These are phyloP conservation scores for Nelumbo lutea DNA, from an alignment of 164 flowering plant species.

Conservation along the genomic window DNA sequence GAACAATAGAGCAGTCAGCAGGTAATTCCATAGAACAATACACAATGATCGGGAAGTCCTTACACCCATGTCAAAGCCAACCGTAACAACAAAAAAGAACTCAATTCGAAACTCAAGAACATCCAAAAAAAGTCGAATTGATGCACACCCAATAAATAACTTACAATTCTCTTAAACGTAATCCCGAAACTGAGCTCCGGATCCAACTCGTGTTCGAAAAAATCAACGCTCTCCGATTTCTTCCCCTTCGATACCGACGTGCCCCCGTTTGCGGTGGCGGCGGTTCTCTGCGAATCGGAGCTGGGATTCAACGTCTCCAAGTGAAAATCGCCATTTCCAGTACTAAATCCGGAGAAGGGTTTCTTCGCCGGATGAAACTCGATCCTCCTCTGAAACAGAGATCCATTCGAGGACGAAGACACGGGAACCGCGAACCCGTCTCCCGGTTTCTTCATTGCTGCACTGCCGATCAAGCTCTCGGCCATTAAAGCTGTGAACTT, in stretches of 20 bases:
- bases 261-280: neutral
- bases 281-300: slow-evolving; percentile 11
- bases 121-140: neutral
- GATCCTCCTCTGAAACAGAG: slow-evolving; percentile 38
- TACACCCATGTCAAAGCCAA: too few species aligned
- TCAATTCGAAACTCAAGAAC: too few species aligned
- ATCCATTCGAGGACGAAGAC: slow-evolving; percentile 7
- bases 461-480: slow-evolving; percentile 9
- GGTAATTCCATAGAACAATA: too few species aligned
- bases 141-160: slow-evolving; percentile 16
- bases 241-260: slow-evolving; percentile 17
- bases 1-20: too few species aligned
- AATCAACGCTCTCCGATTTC: slow-evolving; percentile 29
- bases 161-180: slow-evolving; percentile 68
- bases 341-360: slow-evolving; percentile 27
- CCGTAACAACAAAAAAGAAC: too few species aligned
- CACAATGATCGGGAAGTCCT: too few species aligned
- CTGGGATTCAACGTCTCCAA: slow-evolving; percentile 68
- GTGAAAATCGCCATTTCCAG: slow-evolving; percentile 36
- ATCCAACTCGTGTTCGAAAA: slow-evolving; percentile 49
- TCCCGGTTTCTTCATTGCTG: slow-evolving; percentile 8
- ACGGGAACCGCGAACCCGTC: slow-evolving; percentile 8
- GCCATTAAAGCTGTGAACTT: slow-evolving; percentile 8
- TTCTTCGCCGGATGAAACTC: slow-evolving; percentile 58
- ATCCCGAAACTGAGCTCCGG: slow-evolving; percentile 59